These are phyloP conservation scores for Solanum peruvianum DNA, from an alignment of 257 asterid genomes.

Conservation along the genomic window DNA sequence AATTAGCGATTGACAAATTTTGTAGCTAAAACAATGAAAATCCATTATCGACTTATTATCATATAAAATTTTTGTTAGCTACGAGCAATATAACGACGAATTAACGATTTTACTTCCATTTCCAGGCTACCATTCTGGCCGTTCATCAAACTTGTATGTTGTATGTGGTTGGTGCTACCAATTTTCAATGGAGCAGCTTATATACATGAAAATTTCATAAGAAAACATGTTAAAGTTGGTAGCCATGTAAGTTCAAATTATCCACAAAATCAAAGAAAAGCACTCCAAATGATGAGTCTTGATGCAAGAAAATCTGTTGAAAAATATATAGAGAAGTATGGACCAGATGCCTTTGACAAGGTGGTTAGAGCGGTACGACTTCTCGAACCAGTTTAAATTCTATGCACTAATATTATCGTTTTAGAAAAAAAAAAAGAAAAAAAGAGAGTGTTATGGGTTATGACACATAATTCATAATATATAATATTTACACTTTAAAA, in stretches of 20 bases:
- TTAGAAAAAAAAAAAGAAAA: no score
- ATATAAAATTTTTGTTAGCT: neutral
- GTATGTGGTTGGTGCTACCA: slow-evolving; percentile 40
- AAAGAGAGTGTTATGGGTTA: no score
- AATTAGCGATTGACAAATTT: neutral
- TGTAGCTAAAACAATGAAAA: neutral
- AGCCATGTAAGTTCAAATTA: slow-evolving; percentile 32
- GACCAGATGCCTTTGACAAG: slow-evolving; percentile 69
- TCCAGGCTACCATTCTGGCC: slow-evolving; percentile 92
- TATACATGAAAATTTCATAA: slow-evolving; percentile 52
- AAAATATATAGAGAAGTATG: slow-evolving; percentile 53
- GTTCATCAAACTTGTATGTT: slow-evolving; percentile 53
- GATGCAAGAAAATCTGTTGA: slow-evolving; percentile 80
- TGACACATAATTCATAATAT: neutral
- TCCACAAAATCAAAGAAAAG: slow-evolving; percentile 49
- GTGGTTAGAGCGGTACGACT: slow-evolving; percentile 58
- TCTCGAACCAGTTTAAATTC: neutral
- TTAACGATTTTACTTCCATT: neutral
- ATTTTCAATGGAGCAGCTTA: slow-evolving; percentile 40
- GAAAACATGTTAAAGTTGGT: slow-evolving; percentile 55
- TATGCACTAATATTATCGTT: neutral
- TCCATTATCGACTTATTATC: neutral
- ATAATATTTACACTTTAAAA: no score
- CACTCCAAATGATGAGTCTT: slow-evolving; percentile 83
- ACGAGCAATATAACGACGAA: neutral